Conservation (phyloP, 768 basidiomycete species). For the Boletus reticuloceps region DNA sequence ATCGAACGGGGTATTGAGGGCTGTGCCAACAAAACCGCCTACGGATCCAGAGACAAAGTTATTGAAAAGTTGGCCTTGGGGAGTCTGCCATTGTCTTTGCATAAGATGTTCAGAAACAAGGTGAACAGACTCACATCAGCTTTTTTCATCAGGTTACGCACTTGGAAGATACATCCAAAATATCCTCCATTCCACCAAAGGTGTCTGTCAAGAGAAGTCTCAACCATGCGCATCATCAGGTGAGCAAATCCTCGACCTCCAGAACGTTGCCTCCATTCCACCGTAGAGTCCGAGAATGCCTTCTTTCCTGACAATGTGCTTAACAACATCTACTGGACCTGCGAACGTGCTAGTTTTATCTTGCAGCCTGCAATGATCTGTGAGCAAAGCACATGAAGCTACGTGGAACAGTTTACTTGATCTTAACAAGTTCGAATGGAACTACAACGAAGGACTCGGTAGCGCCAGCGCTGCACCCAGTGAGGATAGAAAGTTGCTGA, state of each 20-base stretch:
- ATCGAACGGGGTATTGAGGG: constrained; percentile 85
- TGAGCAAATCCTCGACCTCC: constrained; percentile 59
- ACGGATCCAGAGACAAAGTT: constrained; percentile 90
- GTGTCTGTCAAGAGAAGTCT: constrained; percentile 45
- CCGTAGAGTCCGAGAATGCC: constrained; percentile 85
- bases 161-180: constrained; percentile 90
- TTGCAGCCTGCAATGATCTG: constrained; percentile 57
- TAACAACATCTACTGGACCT: constrained; percentile 90
- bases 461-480: constrained; percentile 92
- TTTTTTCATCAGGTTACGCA: constrained; percentile 76
- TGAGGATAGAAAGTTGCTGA: constrained; percentile 80
- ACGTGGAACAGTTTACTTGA: constrained; percentile 46
- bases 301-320: constrained; percentile 70
- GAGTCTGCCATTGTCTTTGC: constrained; percentile 42
- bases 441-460: constrained; percentile 95
- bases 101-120: not conserved
- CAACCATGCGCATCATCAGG: not conserved
- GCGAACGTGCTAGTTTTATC: constrained; percentile 89
- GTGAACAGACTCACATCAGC: constrained; percentile 58
- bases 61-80: constrained; percentile 73
- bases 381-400: not conserved
- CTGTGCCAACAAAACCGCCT: constrained; percentile 88
- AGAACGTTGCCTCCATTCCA: constrained; percentile 97
- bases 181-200: constrained; percentile 95
- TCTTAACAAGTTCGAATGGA: constrained; percentile 94